Evolutionary conservation across 2,329 filamentous ascomycete species (phyloP).

Genomic region (Fusarium virguliforme): DNA sequence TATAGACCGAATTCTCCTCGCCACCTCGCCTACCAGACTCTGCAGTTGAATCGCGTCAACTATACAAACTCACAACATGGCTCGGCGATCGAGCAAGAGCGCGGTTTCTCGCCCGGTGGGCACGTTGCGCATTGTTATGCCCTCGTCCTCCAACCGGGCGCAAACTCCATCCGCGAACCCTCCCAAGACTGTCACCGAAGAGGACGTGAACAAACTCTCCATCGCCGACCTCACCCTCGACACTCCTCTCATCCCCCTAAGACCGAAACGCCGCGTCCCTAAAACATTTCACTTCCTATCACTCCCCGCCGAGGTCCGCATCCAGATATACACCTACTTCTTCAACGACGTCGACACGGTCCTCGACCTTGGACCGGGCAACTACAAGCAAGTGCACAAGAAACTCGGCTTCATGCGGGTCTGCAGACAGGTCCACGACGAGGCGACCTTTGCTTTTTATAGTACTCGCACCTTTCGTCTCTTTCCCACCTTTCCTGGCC

Average conservation of each 20-base stretch:
- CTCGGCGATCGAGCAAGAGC: constrained; percentile 47
- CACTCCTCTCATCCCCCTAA: constrained; percentile 54
- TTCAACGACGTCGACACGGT: constrained; percentile 70
- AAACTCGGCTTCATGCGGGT: constrained; percentile 74
- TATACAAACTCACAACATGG: constrained; percentile 38
- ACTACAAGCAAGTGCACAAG: constrained; percentile 74
- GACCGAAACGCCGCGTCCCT: constrained; percentile 53
- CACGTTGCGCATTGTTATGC: constrained; percentile 46
- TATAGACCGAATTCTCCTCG: constrained; percentile 31
- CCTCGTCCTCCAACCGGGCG: constrained; percentile 13
- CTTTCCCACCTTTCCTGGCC: constrained; percentile 76
- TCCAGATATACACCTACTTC: constrained; percentile 77
- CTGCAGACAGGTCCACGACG: constrained; percentile 73
- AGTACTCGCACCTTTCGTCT: constrained; percentile 74
- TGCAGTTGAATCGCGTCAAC: neutral
- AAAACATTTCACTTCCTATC: constrained; percentile 75
- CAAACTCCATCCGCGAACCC: constrained; percentile 53
- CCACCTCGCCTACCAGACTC: constrained; percentile 22
- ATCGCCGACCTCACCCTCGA: constrained; percentile 64
- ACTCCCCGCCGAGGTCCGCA: constrained; percentile 78
- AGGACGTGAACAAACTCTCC: constrained; percentile 59
- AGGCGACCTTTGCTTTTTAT: constrained; percentile 78
- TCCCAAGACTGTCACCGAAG: constrained; percentile 58
- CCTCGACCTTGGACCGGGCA: constrained; percentile 77
- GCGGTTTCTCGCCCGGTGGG: constrained; percentile 35